phyloP scores from a whole-genome alignment of 1,284 basidiomycete genomes.

The Melampsora larici-populina region DNA sequence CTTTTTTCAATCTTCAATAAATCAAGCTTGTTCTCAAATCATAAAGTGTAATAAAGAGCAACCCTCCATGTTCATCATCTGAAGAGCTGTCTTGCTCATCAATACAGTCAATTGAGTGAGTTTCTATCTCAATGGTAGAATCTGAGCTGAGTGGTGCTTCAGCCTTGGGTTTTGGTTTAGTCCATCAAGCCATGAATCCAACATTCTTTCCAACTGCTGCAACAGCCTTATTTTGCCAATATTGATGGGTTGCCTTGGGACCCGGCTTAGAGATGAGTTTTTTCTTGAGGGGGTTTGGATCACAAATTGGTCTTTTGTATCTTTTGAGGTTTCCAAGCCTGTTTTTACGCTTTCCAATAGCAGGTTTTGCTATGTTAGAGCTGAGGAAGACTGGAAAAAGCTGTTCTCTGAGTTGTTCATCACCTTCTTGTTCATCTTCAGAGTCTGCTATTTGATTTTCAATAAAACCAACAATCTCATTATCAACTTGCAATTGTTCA shows the following conservation, averaged over 20 bases:
- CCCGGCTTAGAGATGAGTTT: slow-evolving; percentile 8
- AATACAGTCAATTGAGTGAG: too few species aligned
- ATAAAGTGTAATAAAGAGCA: too few species aligned
- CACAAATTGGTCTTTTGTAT: slow-evolving; percentile 6
- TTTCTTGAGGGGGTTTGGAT: slow-evolving; percentile 12
- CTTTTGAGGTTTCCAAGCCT: neutral
- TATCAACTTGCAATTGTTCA: neutral
- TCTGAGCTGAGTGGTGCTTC: too few species aligned
- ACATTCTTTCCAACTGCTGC: slow-evolving; percentile 6
- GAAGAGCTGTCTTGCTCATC: too few species aligned
- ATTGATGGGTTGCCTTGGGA: slow-evolving; percentile 7
- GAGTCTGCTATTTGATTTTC: neutral
- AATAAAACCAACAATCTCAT: neutral
- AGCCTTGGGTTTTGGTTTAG: too few species aligned
- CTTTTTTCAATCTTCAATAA: too few species aligned
- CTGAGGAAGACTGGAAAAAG: neutral
- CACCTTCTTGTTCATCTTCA: neutral
- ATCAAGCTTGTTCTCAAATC: too few species aligned
- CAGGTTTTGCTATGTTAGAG: neutral
- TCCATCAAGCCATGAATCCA: slow-evolving; percentile 12
- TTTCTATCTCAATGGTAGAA: too few species aligned
- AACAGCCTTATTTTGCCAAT: slow-evolving; percentile 10
- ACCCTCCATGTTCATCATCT: too few species aligned
- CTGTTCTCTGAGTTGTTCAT: neutral
- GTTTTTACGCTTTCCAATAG: too few species aligned